Base-by-base conservation (phyloP, 306 rosid species). In the Benincasa hispida region DNA sequence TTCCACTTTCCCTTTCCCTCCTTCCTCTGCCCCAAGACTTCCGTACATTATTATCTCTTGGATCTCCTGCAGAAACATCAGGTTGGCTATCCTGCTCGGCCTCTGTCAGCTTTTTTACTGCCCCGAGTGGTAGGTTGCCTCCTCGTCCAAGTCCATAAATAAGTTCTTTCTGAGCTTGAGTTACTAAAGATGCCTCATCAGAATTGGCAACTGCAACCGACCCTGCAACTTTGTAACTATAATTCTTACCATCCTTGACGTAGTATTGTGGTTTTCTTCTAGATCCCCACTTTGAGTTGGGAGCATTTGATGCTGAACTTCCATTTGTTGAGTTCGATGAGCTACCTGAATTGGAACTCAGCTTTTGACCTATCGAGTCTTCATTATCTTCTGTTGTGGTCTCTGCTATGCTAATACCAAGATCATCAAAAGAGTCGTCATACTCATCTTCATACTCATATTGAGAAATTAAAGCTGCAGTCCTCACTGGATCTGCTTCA, bases 111-210 rank as follows among this genome's bases (percentile, higher is more conserved):
- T 88, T 89, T 87, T 83, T 88, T 18, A 90, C 88, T 0, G 99
- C 99, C 13, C 97, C 98, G 56, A 89, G 89, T 41, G 98, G 99
- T 60, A 87, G 74, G 89, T 95, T 95, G 50, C 99, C 99, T 1
- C 99, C 99, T 5, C 93, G 97, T 72, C 98, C 99, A 60, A 95
- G 97, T 42, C 99, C 99, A 74, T 95, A 67, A 70, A 95, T 95
- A 74, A 89, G 66, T 75, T 92, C 99, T 54, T 57, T 24, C 67
- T 89, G 92, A 73, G 90, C 91, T 79, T 84, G 87, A 28, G 81
- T 76, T 30, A 95, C 37, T 35, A 90, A 66, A 8, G 96, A 85
- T 50, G 98, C 99, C 83, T 95, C 99, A 25, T 77, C 83, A 27
- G 84, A 82, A 81, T 92, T 95, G 76, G 96, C 90, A 84, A 90